Base-by-base conservation (phyloP, 129 eudicot genomes). In the Arctium lappa region DNA sequence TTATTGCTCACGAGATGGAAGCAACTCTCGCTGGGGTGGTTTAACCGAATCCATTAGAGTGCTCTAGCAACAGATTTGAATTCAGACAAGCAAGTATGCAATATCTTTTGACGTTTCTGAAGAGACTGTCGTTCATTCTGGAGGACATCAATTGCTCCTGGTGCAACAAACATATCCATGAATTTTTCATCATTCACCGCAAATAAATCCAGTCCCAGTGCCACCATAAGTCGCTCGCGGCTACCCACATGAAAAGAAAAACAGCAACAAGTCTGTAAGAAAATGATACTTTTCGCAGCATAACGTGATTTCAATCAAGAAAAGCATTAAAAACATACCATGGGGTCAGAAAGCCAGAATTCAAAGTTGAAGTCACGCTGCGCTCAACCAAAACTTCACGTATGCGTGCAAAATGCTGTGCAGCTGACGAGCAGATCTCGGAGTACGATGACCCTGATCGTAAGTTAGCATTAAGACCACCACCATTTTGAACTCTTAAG, bases 151-250 rank as follows among this genome's bases (percentile, higher is more conserved):
- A 95, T 89, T 10, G 97, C 92, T 33, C 91, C 98, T 13, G 98
- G 94, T 27, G 94, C 93, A 46, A 91, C 97, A 85, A 92, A 95
- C 97, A 95, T 91, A 84, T 94, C 97, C 97, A 94, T 92, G 73
- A 91, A 91, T 38, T 83, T 94, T 70, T 88, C 93, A 65, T 92
- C 97, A 74, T 82, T 92, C 53, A 94, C 97, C 1, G 92, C 97
- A 77, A 94, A 94, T 77, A 94, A 81, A 78, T 92, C 97, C 89
- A 94, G 77, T 69, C 92, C 93, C 62, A 94, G 85, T 48, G 93
- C 90, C 76, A 94, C 91, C 89, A 94, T 82, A 34, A 94, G 97
- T 38, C 90, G 84, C 48, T 92, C 93, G 15, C 92, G 93, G 77
- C 98, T 94, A 90, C 72, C 69, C 36, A 77, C 69, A 53, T 33